Evolutionary conservation across 192 early-diverging fungal genomes (phyloP), one percentile per base, ranked within the genome.

Genomic region (Coemansia sp.): DNA sequence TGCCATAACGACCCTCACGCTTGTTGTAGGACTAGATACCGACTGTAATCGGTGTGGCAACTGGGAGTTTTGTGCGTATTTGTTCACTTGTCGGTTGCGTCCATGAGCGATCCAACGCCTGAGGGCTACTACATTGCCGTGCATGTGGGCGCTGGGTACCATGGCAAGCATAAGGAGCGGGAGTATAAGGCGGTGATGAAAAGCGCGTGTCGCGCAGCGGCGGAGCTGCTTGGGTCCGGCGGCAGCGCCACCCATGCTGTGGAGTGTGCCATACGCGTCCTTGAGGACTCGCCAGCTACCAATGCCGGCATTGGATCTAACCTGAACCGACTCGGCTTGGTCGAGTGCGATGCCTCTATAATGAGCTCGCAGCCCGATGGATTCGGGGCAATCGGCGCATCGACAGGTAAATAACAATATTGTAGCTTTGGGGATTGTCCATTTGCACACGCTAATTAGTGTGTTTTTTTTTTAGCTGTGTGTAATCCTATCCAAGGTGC

Each of bases 281-380:
- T 90, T 10, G 85, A 90, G 64, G 66, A 81, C 48, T 64, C 71
- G 1, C 78, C 82, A 11, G 50, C 71, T 0, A 89, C 89, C 21
- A 90, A 90, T 61, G 80, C 86, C 8, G 92, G 92, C 0, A 70
- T 69, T 56, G 95, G 94, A 29, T 93, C 92, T 1, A 97, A 97
- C 69, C 83, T 95, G 16, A 93, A 89, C 19, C 72, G 91, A 0
- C 60, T 77, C 0, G 93, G 92, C 2, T 68, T 66, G 3, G 92
- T 95, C 2, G 93, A 97, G 80, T 95, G 93, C 66, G 95, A 97
- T 74, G 95, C 95, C 11, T 72, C 88, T 24, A 75, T 94, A n/a
- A 94, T 94, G 92, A 72, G 85, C 39, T 81, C 87, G 1, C 66
- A 75, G 10, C 73, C 81, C 0, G 85, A 88, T n/a, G 71, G 75